A percentile compares a stretch with the other conserved stretches of the same genome.
phyloP scores from a whole-genome alignment of 208 protist species.

The Porcisia hertigi region DNA sequence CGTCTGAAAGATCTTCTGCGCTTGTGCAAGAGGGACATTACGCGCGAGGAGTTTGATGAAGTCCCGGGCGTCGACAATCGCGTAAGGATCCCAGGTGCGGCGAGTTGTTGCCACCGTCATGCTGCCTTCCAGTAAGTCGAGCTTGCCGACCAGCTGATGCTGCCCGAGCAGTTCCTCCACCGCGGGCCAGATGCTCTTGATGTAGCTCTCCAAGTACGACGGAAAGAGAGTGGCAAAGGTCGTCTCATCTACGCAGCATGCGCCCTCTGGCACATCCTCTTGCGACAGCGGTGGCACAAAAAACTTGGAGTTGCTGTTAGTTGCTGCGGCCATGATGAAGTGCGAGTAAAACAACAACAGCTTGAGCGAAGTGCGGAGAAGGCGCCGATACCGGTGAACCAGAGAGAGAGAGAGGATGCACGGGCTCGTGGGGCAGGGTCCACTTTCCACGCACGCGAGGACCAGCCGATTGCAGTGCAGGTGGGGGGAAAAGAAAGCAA shows the following conservation, averaged over 20 bases:
- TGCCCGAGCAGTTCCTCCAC: constrained; percentile 93
- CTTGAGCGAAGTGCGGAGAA: background rate
- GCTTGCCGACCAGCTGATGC: constrained; percentile 93
- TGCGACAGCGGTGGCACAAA: constrained; percentile 76
- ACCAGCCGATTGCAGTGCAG: background rate
- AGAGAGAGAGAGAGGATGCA: background rate
- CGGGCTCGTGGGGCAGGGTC: background rate
- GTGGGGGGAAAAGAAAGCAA: background rate
- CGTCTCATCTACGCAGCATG: constrained; percentile 94
- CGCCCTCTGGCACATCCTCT: constrained; percentile 87
- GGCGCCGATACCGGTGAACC: background rate
- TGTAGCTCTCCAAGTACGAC: constrained; percentile 98
- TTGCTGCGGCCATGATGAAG: constrained; percentile 13
- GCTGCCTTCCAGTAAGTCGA: constrained; percentile 96
- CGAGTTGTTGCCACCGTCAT: constrained; percentile 98
- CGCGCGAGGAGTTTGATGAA: constrained; percentile 97
- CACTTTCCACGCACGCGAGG: background rate
- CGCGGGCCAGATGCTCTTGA: constrained; percentile 94
- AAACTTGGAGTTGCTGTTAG: constrained; percentile 65
- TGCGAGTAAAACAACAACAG: background rate
- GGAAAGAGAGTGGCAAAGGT: constrained; percentile 98
- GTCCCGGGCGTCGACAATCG: constrained; percentile 98
- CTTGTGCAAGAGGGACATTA: constrained; percentile 96
- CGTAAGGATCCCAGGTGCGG: constrained; percentile 99
- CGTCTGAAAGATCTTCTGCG: constrained; percentile 97